Base-by-base conservation (phyloP, 2,329 filamentous ascomycete species). In the Pseudocercospora fijiensis region DNA sequence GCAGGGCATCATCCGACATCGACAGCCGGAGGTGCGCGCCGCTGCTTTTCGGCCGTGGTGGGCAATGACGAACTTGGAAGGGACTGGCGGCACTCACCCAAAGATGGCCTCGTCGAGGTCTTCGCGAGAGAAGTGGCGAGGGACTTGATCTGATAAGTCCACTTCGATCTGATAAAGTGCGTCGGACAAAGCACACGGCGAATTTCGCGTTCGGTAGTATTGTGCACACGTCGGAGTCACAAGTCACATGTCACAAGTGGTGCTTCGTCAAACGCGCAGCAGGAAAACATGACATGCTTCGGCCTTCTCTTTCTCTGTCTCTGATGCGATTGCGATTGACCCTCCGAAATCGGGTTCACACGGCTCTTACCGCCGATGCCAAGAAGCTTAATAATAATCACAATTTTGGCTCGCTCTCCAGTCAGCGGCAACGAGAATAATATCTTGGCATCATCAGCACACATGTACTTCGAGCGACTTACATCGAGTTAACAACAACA, bases 11-110 rank as follows among this genome's bases (percentile, higher is more conserved):
- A n/a, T n/a, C n/a, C 43, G 43, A 47, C 22, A 20, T n/a, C n/a
- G 33, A 1, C 16, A 37, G 43, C 43, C 43, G 43, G 43, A 47
- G n/a, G n/a, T 45, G 43, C 43, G 43, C 43, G 43, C 43, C n/a
- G 43, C 43, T 47, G 18, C n/a, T 47, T n/a, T 20, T 47, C 43
- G 43, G 43, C 22, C 11, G 20, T 8, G 43, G 43, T 47, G 43
- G 43, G 43, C 43, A 45, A 20, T 51, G 47, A 20, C 20, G 47
- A 22, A 47, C n/a, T n/a, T 9, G 41, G 9, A 51, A 51, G 22
- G 22, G 47, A 51, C 47, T n/a, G 49, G 49, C 24, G 49, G 49
- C 20, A 52, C 49, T 52, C 49, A 52, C 49, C 49, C 49, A 52
- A 47, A 9, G 18, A 47, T 37, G 5, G 33, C 13, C 30, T 13